Conservation (phyloP, 2,329 filamentous ascomycete species). For the Teratosphaeria nubilosa region DNA sequence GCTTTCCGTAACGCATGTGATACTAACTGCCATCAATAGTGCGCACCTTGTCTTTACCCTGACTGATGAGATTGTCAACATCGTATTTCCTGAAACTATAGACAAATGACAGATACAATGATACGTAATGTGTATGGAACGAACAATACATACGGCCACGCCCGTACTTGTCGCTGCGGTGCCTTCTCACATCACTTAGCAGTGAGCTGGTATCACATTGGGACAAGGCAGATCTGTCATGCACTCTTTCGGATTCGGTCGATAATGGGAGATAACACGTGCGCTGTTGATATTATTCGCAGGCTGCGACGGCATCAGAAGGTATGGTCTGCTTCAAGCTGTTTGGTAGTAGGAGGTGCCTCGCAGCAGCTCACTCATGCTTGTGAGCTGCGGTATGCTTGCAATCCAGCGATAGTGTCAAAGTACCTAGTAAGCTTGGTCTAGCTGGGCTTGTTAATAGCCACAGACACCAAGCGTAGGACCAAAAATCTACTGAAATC, state of each 20-base stretch:
- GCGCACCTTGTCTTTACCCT: constrained; percentile 42
- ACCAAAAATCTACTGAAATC: neutral
- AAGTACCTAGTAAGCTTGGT: neutral
- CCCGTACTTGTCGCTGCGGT: neutral
- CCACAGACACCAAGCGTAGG: no score
- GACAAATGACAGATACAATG: neutral
- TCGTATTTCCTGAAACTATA: constrained; percentile 30
- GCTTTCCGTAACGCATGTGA: neutral
- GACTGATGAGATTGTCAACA: constrained; percentile 38
- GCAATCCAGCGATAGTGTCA: neutral
- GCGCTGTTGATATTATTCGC: neutral
- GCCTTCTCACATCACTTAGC: neutral
- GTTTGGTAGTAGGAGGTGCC: no score
- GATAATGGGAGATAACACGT: neutral
- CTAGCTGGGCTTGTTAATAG: neutral
- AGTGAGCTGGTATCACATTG: neutral
- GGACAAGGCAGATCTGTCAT: neutral
- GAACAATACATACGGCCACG: neutral
- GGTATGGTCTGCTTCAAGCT: neutral
- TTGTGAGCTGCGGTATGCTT: neutral
- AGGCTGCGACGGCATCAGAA: neutral
- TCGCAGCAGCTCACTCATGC: no score
- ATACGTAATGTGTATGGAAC: neutral
- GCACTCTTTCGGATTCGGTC: neutral
- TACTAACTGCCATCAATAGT: constrained; percentile 25